Evolutionary conservation across 139 green algal species (phyloP).

Genomic region (Chlorella sp.): DNA sequence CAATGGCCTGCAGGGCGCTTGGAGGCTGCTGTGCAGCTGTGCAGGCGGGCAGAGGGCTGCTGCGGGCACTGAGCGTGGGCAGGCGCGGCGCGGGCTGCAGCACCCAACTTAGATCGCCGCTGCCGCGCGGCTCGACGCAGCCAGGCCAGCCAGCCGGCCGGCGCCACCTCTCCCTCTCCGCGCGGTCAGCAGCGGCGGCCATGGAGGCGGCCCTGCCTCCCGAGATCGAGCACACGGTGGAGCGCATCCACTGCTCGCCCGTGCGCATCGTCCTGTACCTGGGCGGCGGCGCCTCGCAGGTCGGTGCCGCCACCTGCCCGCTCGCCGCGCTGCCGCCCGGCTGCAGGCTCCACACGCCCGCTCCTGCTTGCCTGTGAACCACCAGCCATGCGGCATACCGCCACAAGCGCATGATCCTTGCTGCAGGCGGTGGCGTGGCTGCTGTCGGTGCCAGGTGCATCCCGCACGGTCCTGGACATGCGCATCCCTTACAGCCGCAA

Average conservation of each 20-base stretch:
- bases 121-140: too few relatives aligned
- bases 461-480: constrained; percentile 78
- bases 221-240: constrained; percentile 26
- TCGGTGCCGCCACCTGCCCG: not conserved
- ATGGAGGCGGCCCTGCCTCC: constrained; percentile 5
- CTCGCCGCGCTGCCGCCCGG: not conserved
- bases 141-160: too few relatives aligned
- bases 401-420: not conserved
- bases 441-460: constrained; percentile 80
- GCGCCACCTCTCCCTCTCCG: too few relatives aligned
- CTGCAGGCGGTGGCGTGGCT: constrained; percentile 78
- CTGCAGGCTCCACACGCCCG: not conserved
- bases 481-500: constrained; percentile 75
- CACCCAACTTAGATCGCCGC: too few relatives aligned
- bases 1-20: too few relatives aligned
- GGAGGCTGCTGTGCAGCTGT: too few relatives aligned
- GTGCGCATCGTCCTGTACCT: constrained; percentile 61
- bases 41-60: too few relatives aligned
- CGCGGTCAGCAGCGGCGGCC: not conserved
- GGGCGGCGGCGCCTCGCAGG: constrained; percentile 68
- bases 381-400: too few relatives aligned
- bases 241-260: constrained; percentile 54
- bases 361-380: not conserved
- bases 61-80: too few relatives aligned
- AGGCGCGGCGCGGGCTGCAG: too few relatives aligned